Evolutionary conservation across 352 stramenopile genomes (phyloP).

Genomic region (Thraustotheca clavata): DNA sequence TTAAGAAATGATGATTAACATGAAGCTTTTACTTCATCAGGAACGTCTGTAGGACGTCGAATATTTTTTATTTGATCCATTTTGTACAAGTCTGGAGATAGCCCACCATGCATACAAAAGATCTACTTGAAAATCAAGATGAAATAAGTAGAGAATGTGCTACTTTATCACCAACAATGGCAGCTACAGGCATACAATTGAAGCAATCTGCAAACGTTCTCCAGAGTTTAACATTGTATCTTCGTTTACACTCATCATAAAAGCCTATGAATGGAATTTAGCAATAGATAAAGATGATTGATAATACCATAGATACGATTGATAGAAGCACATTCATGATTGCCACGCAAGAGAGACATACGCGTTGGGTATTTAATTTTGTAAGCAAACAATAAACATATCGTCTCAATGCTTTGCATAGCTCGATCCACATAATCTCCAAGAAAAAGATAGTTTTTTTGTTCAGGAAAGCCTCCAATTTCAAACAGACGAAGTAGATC

Average conservation of each 20-base stretch:
- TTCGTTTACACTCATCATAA: conserved; percentile 97
- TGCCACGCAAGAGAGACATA: conserved; percentile 96
- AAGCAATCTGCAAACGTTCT: conserved; percentile 96
- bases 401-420: conserved; percentile 96
- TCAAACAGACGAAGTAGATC: conserved; percentile 87
- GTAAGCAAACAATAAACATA: conserved; percentile 96
- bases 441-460: conserved; percentile 72
- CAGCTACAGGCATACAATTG: conserved; percentile 96
- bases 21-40: conserved; percentile 45
- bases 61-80: conserved; percentile 95
- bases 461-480: conserved; percentile 83
- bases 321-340: conserved; percentile 98
- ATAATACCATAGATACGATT: conserved; percentile 96
- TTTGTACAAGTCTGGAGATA: conserved; percentile 94
- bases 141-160: background rate
- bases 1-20: background rate
- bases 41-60: conserved; percentile 68
- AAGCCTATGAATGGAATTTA: conserved; percentile 58
- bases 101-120: conserved; percentile 95
- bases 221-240: conserved; percentile 91
- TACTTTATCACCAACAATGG: conserved; percentile 92
- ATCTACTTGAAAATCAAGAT: conserved; percentile 50
- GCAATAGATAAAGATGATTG: background rate
- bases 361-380: conserved; percentile 99
- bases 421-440: conserved; percentile 92